Evolutionary conservation across 768 basidiomycete genomes (phyloP).

Genomic region (Termitomyces sp.): DNA sequence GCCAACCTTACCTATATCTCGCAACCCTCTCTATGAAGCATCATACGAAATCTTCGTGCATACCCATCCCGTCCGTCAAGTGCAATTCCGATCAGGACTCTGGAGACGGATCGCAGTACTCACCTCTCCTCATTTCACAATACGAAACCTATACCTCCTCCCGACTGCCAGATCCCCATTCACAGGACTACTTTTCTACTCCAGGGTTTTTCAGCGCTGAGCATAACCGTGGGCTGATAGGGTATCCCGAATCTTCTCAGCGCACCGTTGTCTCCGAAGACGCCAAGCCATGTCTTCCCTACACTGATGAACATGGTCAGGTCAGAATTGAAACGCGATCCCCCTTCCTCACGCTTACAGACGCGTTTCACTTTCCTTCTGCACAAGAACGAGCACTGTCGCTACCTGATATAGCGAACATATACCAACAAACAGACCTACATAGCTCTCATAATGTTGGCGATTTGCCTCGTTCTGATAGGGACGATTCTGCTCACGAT

Average conservation of each 20-base stretch:
- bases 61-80: neutral
- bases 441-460: neutral
- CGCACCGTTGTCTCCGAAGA: slow-evolving; percentile 11
- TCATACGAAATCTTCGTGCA: neutral
- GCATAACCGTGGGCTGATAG: neutral
- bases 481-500: neutral
- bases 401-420: neutral
- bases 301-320: neutral
- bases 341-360: neutral
- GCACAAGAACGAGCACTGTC: neutral
- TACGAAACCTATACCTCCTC: neutral
- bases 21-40: neutral
- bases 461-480: neutral
- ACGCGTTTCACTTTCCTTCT: neutral
- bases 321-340: neutral
- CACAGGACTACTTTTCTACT: neutral
- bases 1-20: neutral
- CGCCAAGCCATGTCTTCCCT: neutral
- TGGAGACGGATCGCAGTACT: slow-evolving; percentile 1
- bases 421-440: neutral
- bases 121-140: neutral
- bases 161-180: neutral
- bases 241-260: slow-evolving; percentile 21
- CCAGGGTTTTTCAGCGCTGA: neutral
- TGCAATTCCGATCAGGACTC: slow-evolving; percentile 1